Percentiles rank a stretch among this genome's conserved stretches.
Evolutionary conservation across 371 early-diverging fungal species (phyloP).

Genomic region (Mortierella sp.): DNA sequence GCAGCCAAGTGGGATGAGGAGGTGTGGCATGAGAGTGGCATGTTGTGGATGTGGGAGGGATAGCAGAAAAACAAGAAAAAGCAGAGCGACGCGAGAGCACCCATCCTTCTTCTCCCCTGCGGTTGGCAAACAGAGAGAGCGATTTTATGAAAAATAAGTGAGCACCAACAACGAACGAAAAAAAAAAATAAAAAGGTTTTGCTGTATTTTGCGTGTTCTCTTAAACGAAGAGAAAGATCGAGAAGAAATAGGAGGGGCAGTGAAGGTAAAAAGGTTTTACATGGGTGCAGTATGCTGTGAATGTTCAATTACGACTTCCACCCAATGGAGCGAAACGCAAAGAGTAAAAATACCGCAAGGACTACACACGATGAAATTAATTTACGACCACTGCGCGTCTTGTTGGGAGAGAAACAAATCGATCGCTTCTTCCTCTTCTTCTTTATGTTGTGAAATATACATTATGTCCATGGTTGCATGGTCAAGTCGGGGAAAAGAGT

Average conservation of each 20-base stretch:
- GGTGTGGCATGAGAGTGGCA: background rate
- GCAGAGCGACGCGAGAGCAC: too few species aligned
- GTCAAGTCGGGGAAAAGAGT: background rate
- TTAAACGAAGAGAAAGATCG: background rate
- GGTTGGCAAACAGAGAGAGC: background rate
- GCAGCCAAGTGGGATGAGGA: background rate
- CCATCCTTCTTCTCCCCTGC: background rate
- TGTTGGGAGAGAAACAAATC: background rate
- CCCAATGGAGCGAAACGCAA: background rate
- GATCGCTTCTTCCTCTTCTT: background rate
- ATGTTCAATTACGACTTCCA: background rate
- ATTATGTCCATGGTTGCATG: background rate
- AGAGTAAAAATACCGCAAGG: background rate
- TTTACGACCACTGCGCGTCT: background rate
- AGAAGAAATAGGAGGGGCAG: background rate
- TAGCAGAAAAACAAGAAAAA: too few species aligned
- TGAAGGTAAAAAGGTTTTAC: background rate
- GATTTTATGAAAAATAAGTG: background rate
- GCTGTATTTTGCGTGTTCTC: background rate
- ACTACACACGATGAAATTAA: background rate
- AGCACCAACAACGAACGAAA: background rate
- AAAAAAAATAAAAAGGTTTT: background rate
- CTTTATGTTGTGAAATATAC: background rate
- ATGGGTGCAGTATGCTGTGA: background rate
- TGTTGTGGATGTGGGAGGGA: background rate